A percentile compares a stretch with the other conserved stretches of the same genome.
Evolutionary conservation across 2,329 filamentous ascomycete species (phyloP).

Genomic region (Talaromyces sp.): DNA sequence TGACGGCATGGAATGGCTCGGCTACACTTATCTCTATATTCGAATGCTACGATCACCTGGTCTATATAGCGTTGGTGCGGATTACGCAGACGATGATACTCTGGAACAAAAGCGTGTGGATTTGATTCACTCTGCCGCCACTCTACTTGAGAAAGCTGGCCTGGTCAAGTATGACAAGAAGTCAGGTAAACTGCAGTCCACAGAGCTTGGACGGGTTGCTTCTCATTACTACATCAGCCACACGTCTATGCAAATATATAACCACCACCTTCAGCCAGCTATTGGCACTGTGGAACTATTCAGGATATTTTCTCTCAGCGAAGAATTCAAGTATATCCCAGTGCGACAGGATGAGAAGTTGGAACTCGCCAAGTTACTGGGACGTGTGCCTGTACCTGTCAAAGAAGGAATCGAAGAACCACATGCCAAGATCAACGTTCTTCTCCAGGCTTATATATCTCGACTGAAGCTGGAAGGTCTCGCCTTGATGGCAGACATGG

Average conservation of each 20-base stretch:
- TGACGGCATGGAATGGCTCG: constrained; percentile 97
- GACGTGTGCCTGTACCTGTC: constrained; percentile 87
- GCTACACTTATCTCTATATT: constrained; percentile 96
- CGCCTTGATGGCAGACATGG: constrained; percentile 95
- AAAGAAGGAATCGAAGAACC: constrained; percentile 97
- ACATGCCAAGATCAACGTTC: constrained; percentile 95
- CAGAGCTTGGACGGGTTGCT: constrained; percentile 89
- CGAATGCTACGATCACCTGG: constrained; percentile 95
- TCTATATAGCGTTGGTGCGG: constrained; percentile 89
- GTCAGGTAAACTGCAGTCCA: constrained; percentile 79
- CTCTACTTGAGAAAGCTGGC: constrained; percentile 78
- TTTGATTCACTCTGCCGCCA: constrained; percentile 87
- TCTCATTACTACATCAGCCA: constrained; percentile 99
- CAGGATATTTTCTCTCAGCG: constrained; percentile 90
- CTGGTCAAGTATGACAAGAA: constrained; percentile 95
- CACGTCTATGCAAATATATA: constrained; percentile 95
- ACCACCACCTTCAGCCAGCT: constrained; percentile 86
- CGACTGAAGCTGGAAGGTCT: constrained; percentile 89
- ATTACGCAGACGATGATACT: constrained; percentile 88
- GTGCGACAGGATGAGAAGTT: constrained; percentile 97
- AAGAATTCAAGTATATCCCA: constrained; percentile 98
- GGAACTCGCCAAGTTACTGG: constrained; percentile 85
- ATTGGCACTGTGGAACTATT: constrained; percentile 95
- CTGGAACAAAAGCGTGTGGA: constrained; percentile 98
- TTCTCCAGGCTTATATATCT: constrained; percentile 94